Base-by-base conservation (phyloP, 2,329 filamentous ascomycete species). In the Colletotrichum phormii region DNA sequence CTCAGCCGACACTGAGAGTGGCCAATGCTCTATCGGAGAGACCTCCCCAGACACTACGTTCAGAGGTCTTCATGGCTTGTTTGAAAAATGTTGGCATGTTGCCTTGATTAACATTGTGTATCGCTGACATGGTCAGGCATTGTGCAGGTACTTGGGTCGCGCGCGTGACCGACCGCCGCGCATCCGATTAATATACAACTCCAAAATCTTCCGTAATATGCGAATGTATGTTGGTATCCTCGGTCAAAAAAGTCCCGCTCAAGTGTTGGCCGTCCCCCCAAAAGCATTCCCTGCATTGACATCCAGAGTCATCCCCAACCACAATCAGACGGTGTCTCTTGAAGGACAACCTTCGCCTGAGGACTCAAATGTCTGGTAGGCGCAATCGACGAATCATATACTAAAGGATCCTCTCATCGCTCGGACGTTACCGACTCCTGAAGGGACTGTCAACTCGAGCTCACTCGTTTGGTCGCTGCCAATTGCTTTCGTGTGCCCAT, bases 391-490 rank as follows among this genome's bases (percentile, higher is more conserved):
- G 33, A 15, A 8, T 73, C 55, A 73, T 42, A 61, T 37, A 42
- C 66, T 71, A 59, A 75, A 75, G 5, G 65, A 73, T 13, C 72
- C 74, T 13, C 54, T 62, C 61, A 71, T 67, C 4, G 72, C 64
- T 24, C 65, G 35, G 13, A 70, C 53, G 22, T 69, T 73, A 1
- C 73, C 64, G 5, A 54, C 49, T 5, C 49, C 60, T 15, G 66
- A 61, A 5, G 55, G 59, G 5, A 65, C 8, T 6, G 65, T 71
- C 58, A 75, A 3, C 63, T 75, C 74, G 24, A 70, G 29, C 12
- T 75, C 72, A 15, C 74, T 73, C 5, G 71, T 72, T 42, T 75
- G 60, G 49, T 75, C 69, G 59, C 72, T 73, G 11, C 59, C 65
- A 7, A 68, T 49, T n/a, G 64, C 57, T 51, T 75, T 75, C 15